Percentiles rank a stretch among this genome's conserved stretches.
Evolutionary conservation across 768 basidiomycete species (phyloP).

Genomic region (Chalciporus sphaerocephalus): DNA sequence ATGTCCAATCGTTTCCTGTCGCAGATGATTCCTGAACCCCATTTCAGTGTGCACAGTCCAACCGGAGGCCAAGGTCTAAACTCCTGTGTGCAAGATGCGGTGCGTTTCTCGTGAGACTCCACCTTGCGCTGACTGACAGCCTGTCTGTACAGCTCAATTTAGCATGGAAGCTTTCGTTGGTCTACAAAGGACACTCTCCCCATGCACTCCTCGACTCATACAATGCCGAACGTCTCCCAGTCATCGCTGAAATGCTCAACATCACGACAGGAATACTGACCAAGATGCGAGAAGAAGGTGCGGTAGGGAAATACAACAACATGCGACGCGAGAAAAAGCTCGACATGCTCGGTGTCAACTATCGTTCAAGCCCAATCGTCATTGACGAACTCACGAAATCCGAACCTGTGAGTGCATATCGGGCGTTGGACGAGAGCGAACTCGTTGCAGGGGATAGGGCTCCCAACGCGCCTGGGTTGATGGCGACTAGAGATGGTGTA

Average conservation of each 20-base stretch:
- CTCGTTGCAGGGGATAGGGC: conserved; percentile 14
- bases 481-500: background rate
- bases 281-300: background rate
- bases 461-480: conserved; percentile 10
- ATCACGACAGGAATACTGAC: conserved; percentile 30
- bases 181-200: conserved; percentile 34
- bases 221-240: conserved; percentile 40
- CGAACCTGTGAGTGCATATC: conserved; percentile 6
- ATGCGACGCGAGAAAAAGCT: conserved; percentile 16
- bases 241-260: conserved; percentile 44
- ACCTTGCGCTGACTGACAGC: background rate
- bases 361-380: conserved; percentile 46
- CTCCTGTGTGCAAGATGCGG: conserved; percentile 37
- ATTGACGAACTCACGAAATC: conserved; percentile 30
- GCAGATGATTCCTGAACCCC: no score
- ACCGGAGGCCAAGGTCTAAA: conserved; percentile 34
- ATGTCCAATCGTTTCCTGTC: background rate
- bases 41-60: conserved; percentile 20
- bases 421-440: conserved; percentile 2
- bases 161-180: conserved; percentile 44
- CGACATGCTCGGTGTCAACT: conserved; percentile 49
- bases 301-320: no score
- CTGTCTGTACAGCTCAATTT: conserved; percentile 34
- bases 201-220: conserved; percentile 39
- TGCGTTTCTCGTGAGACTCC: conserved; percentile 20